Evolutionary conservation across 208 protist genomes (phyloP), one percentile per base, ranked within the genome.

Genomic region (Balamuthia mandrillaris): DNA sequence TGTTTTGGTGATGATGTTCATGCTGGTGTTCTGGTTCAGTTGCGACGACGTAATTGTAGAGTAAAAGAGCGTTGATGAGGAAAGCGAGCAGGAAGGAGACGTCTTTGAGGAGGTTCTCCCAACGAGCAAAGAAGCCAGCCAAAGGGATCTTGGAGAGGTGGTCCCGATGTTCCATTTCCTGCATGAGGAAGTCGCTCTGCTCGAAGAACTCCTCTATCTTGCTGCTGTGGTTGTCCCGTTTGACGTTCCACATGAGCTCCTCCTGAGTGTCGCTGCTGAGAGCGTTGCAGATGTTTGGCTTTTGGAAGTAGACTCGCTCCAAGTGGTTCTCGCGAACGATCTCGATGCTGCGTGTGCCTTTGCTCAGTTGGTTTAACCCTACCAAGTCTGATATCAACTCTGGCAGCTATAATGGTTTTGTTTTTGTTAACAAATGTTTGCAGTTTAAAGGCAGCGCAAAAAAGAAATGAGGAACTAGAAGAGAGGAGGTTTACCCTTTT

Each of bases 271-370:
- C 78, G 31, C 21, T 12, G 1, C 49, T 66, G 27, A 88, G 65
- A 1, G 33, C 37, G 29, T 56, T 45, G 85, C 85, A 88, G 16
- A 81, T 58, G 29, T 31, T 44, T 31, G 85, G 85, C 21, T 70
- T 42, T 14, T 72, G 78, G 68, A 85, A 88, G 41, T 88, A 85
- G 58, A 88, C 68, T 35, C 85, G 85, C 85, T 88, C 85, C 18
- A 88, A 51, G 42, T 85, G 49, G 29, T 85, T 68, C 58, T 75
- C 79, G 16, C 79, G 54, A 9, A 75, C 79, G 37, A 85, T 75
- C 44, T 85, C 79, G 44, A 85, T 75, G 44, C 29, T 51, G 60
- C 31, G 58, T 9, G 68, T 78, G n/a, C 68, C 68, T 45, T 78
- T 78, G 42, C 44, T 16, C 1, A 78, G 68, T n/a, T n/a, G n/a